These are phyloP conservation scores for Edaphochlamys debaryana DNA, from an alignment of 139 green algal genomes.

Conservation along the genomic window DNA sequence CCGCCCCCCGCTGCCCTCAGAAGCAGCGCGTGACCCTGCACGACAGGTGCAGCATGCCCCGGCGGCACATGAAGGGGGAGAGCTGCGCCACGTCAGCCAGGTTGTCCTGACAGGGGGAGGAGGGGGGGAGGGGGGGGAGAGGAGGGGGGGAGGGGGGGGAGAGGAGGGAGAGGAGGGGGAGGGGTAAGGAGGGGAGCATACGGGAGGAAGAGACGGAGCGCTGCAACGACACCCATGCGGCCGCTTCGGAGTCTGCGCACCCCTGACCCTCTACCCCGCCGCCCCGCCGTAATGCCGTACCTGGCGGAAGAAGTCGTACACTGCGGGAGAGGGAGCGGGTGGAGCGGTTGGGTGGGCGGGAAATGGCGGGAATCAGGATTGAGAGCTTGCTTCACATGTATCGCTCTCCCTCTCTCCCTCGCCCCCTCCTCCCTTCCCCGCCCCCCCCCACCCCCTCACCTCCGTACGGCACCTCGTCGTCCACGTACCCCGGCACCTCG, in stretches of 20 bases:
- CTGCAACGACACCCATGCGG: too few relatives aligned
- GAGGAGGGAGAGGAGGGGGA: too few relatives aligned
- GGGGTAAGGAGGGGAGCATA: too few relatives aligned
- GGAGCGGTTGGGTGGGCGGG: neutral
- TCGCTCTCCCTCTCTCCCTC: neutral
- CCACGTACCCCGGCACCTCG: constrained; percentile 26
- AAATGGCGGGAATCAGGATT: neutral
- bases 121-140: too few relatives aligned
- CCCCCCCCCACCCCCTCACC: neutral
- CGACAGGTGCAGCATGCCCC: neutral
- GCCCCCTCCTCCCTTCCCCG: neutral
- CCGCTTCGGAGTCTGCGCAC: too few relatives aligned
- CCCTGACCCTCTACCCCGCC: too few relatives aligned
- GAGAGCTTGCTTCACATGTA: neutral
- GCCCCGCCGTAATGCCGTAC: too few relatives aligned
- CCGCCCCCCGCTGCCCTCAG: too few relatives aligned
- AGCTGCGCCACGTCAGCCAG: constrained; percentile 1
- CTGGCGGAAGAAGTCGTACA: constrained; percentile 38
- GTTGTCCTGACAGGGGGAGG: too few relatives aligned
- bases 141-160: too few relatives aligned
- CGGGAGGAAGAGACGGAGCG: too few relatives aligned
- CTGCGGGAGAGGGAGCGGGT: neutral
- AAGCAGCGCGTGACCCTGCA: neutral
- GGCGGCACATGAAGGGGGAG: constrained; percentile 8
- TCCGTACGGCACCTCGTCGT: constrained; percentile 36